Evolutionary conservation across 495 filamentous ascomycete species (phyloP), one percentile per base, ranked within the genome.

Genomic region (Clohesyomyces aquaticus): DNA sequence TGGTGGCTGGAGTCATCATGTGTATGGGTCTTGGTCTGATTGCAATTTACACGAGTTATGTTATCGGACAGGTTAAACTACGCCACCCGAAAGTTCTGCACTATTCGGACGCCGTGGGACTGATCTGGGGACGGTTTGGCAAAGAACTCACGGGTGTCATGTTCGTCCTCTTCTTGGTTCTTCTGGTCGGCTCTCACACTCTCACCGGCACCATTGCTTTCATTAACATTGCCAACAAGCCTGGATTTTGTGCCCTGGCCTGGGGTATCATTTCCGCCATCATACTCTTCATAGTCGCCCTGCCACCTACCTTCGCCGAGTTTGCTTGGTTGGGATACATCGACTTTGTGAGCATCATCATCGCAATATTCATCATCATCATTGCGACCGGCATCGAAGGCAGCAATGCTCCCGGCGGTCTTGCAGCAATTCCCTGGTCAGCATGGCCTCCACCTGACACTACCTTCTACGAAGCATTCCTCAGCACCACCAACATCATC

Each of bases 1-100:
- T 74, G 32, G 58, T 77, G 4, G 68, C 71, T 12, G 76, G 79
- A 41, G 69, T 86, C 29, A 80, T 90, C 52, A 75, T 87, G 53
- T 82, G 85, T 42, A 26, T 89, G 29, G 72, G 73, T 14, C 75
- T 91, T 21, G 90, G 90, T 16, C 70, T 87, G 18, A 62, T 91
- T 10, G 84, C 89, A 43, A 88, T 88, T 47, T 94, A 93, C 75
- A 90, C 88, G 26, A 87, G 87, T 65, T 90, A 87, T 62, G 83
- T 91, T 27, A 82, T 94, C 65, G 89, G 87, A 21, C 88, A 92
- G 73, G 85, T 94, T 72, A 92, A 91, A 72, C 65, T 86, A 55
- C 80, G 77, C 61, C 85, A 87, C 69, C 91, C 91, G 1, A 77
- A 88, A 14, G 85, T 93, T 38, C 76, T 83, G 55, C 85, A 86